Evolutionary conservation across 495 filamentous ascomycete genomes (phyloP).

Genomic region (Neurospora sp.): DNA sequence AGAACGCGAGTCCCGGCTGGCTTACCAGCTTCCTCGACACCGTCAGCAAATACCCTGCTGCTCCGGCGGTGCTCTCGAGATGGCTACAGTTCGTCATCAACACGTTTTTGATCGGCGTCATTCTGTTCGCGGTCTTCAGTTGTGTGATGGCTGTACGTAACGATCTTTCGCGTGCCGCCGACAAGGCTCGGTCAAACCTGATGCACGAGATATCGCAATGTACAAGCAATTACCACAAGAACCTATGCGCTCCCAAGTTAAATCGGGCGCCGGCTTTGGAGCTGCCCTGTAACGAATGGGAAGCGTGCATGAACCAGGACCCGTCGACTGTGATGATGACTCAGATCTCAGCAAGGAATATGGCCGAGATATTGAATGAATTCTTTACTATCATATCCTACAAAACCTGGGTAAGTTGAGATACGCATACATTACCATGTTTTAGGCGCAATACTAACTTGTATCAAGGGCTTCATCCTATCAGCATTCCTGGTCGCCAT

Average conservation of each 20-base stretch:
- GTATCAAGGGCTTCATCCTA: constrained; percentile 37
- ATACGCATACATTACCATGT: constrained; percentile 8
- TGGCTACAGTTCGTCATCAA: constrained; percentile 81
- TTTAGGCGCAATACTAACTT: constrained; percentile 9
- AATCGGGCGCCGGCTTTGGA: constrained; percentile 63
- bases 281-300: constrained; percentile 65
- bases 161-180: constrained; percentile 64
- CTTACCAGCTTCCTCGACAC: constrained; percentile 52
- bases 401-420: constrained; percentile 58
- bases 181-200: constrained; percentile 52
- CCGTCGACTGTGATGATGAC: constrained; percentile 28
- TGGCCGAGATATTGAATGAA: constrained; percentile 37
- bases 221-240: constrained; percentile 55
- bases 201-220: constrained; percentile 64
- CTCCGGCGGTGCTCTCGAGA: constrained; percentile 77
- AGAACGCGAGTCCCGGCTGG: constrained; percentile 13
- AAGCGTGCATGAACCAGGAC: constrained; percentile 67
- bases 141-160: constrained; percentile 59
- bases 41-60: constrained; percentile 67
- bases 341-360: constrained; percentile 30
- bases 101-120: constrained; percentile 52
- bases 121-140: constrained; percentile 60
- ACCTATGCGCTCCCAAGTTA: constrained; percentile 51
- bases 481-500: constrained; percentile 46
- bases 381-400: constrained; percentile 35